Evolutionary conservation across 2,329 filamentous ascomycete species (phyloP).

Genomic region (Aspergillus sp.): DNA sequence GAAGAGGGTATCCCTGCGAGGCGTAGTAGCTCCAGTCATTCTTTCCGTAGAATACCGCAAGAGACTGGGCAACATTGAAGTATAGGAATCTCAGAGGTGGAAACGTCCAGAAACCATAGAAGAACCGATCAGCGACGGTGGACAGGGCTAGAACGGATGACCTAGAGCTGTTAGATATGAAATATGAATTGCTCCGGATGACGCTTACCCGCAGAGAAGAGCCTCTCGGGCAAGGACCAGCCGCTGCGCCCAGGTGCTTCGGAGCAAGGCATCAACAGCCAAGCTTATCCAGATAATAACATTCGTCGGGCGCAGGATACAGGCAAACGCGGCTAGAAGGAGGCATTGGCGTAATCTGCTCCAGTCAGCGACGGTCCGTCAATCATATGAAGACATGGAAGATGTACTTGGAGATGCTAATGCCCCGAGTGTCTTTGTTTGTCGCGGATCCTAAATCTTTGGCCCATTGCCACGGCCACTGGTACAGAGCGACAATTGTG

Average conservation of each 20-base stretch:
- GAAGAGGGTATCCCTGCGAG: conserved; percentile 81
- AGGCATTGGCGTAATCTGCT: conserved; percentile 63
- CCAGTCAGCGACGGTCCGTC: not conserved
- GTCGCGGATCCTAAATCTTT: conserved; percentile 31
- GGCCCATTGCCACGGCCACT: conserved; percentile 83
- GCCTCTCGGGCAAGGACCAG: conserved; percentile 62
- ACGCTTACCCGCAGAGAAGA: conserved; percentile 55
- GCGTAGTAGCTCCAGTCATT: conserved; percentile 94
- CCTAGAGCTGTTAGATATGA: conserved; percentile 14
- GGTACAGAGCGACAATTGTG: conserved; percentile 73
- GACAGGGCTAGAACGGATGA: conserved; percentile 63
- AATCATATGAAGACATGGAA: not conserved
- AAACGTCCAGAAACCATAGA: conserved; percentile 84
- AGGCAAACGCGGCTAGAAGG: conserved; percentile 74
- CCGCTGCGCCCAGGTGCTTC: conserved; percentile 44
- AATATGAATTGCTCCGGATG: not conserved
- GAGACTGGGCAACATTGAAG: conserved; percentile 83
- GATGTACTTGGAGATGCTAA: conserved; percentile 28
- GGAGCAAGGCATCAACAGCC: conserved; percentile 53
- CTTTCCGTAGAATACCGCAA: conserved; percentile 88
- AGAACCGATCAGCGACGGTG: conserved; percentile 68
- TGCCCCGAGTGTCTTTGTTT: conserved; percentile 1
- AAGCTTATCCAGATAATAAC: conserved; percentile 77
- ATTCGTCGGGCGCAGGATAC: conserved; percentile 87
- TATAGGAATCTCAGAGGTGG: conserved; percentile 83